Percentiles rank a stretch among this genome's conserved stretches.
These are phyloP conservation scores for Turritis glabra DNA, from an alignment of 345 rosid species.

Conservation along the genomic window DNA sequence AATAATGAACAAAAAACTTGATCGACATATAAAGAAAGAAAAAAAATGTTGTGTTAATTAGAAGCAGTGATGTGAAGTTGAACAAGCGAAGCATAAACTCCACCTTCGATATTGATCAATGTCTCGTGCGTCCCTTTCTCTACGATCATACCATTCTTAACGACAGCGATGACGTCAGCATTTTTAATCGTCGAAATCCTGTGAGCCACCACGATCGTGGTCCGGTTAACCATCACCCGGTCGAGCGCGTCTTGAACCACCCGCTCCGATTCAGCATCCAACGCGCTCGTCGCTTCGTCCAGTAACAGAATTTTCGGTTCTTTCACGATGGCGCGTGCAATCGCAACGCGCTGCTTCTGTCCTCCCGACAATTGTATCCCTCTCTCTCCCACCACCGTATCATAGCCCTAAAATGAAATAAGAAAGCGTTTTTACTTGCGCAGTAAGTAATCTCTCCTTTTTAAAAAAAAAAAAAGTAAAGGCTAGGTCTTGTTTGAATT, in stretches of 20 bases:
- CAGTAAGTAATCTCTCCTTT: background rate
- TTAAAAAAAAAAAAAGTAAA: background rate
- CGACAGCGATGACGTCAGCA: constrained; percentile 61
- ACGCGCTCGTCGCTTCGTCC: constrained; percentile 84
- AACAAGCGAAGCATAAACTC: constrained; percentile 55
- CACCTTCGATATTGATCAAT: constrained; percentile 44
- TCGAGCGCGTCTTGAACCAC: constrained; percentile 50
- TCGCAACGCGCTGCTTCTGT: constrained; percentile 74
- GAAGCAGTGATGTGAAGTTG: constrained; percentile 45
- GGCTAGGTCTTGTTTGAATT: background rate
- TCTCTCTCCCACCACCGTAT: constrained; percentile 61
- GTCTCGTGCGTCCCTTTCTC: constrained; percentile 65
- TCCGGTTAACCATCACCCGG: constrained; percentile 36
- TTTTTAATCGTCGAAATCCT: constrained; percentile 66
- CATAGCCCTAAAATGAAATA: constrained; percentile 48
- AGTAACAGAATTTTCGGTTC: constrained; percentile 56
- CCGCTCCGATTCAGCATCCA: constrained; percentile 70
- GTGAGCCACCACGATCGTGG: constrained; percentile 71
- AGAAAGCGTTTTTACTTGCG: background rate
- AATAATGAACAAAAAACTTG: too few relatives aligned
- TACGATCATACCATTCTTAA: constrained; percentile 61
- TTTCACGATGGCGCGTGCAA: constrained; percentile 68
- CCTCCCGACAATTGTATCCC: constrained; percentile 69
- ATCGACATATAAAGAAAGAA: too few relatives aligned
- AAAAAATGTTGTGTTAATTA: background rate